phyloP scores from a whole-genome alignment of 805 yeast genomes.

The Nakazawaea wyomingensis region DNA sequence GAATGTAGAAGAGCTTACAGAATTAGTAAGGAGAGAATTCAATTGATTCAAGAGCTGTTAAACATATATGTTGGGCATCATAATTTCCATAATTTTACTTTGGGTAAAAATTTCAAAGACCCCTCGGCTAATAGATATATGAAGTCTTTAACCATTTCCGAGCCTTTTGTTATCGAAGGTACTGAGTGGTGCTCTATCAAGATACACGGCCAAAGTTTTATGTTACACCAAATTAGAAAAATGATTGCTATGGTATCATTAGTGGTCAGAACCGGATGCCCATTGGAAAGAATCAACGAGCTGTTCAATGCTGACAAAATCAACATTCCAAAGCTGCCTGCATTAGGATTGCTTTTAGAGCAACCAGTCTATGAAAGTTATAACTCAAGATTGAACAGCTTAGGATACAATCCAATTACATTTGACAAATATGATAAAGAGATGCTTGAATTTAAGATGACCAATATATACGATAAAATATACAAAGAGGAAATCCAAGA shows the following conservation, averaged over 20 bases:
- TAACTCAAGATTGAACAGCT: constrained; percentile 62
- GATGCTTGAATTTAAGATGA: constrained; percentile 83
- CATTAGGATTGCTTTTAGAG: constrained; percentile 84
- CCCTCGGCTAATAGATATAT: constrained; percentile 81
- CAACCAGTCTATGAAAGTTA: constrained; percentile 88
- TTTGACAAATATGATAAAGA: constrained; percentile 61
- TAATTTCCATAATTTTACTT: constrained; percentile 56
- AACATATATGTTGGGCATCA: constrained; percentile 77
- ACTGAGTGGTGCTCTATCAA: constrained; percentile 96
- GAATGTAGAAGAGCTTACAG: constrained; percentile 64
- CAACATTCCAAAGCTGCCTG: constrained; percentile 96
- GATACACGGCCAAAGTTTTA: constrained; percentile 96
- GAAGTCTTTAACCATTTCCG: constrained; percentile 73
- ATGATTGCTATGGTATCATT: constrained; percentile 95
- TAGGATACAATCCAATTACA: constrained; percentile 73
- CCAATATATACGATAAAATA: constrained; percentile 85
- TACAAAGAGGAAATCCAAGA: constrained; percentile 86
- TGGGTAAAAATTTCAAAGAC: constrained; percentile 65
- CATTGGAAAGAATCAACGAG: constrained; percentile 65
- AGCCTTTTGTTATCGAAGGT: constrained; percentile 86
- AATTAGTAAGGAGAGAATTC: constrained; percentile 56
- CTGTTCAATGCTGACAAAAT: constrained; percentile 72
- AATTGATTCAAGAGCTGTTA: constrained; percentile 62
- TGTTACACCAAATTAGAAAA: constrained; percentile 96
- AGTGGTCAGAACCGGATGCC: constrained; percentile 81